These are phyloP conservation scores for Tetradesmus obliquus DNA, from an alignment of 139 green algal species.

Conservation along the genomic window DNA sequence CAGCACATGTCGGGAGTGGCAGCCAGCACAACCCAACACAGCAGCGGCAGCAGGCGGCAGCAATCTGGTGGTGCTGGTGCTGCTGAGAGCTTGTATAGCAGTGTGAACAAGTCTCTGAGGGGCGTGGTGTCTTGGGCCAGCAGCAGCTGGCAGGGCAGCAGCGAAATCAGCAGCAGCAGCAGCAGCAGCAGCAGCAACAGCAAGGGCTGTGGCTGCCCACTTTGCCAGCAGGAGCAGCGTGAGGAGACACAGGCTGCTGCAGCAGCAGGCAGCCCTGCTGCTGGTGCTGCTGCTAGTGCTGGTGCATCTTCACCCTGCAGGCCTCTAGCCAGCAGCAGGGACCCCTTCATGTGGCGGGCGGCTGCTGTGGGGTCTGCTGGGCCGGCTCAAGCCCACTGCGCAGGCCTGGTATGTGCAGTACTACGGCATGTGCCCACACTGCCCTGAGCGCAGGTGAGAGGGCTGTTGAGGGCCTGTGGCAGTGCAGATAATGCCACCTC, in stretches of 20 bases:
- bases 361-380: slow-evolving; percentile 29
- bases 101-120: background rate
- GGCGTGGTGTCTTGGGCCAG: background rate
- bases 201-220: background rate
- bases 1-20: background rate
- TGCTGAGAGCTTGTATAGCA: background rate
- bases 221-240: background rate
- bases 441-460: background rate
- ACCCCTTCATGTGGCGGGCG: slow-evolving; percentile 30
- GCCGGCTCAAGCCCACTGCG: background rate
- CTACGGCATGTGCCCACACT: background rate
- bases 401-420: background rate
- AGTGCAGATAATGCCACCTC: too few relatives aligned
- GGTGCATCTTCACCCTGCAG: background rate
- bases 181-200: background rate
- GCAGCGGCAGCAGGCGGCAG: background rate
- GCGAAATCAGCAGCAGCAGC: background rate
- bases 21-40: background rate
- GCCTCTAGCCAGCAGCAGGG: background rate
- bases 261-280: too few relatives aligned
- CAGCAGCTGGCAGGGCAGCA: background rate
- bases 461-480: too few relatives aligned
- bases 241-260: background rate
- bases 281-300: background rate
- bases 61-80: background rate